Base-by-base conservation (phyloP, 495 filamentous ascomycete species). In the Penicillium pulvis region DNA sequence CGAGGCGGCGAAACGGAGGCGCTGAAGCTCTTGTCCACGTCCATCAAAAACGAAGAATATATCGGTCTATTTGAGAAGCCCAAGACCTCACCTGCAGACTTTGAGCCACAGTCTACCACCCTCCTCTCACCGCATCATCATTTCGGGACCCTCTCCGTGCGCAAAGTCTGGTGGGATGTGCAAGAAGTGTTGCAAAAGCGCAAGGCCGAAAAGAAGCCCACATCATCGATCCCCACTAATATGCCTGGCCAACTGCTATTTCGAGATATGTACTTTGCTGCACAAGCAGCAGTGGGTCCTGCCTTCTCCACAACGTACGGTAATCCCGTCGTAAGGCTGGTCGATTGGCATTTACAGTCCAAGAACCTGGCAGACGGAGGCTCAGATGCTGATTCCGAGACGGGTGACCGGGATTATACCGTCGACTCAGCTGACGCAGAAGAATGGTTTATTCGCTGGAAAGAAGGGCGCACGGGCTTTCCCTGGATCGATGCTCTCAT, bases 221-320 rank as follows among this genome's bases (percentile, higher is more conserved):
- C 75, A 6, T 78, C 82, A 2, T 64, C 75, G 10, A 79, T 84
- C 0, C 87, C 87, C 0, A 83, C 81, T 1, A 87, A 83, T 51
- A 68, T 91, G 4, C 84, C 80, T 3, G 87, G 87, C 14, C 88
- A 91, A 61, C 71, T 90, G 2, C 75, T 89, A 0, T 91, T 91
- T 65, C 76, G 88, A 0, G 88, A 91, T 56, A 91, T 90, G 87
- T 91, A 89, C 71, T 89, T 91, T 57, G 87, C 75, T 33, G 88
- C 88, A 0, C 87, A 91, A 65, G 84, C 87, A 2, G 75, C 78
- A 0, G 71, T 90, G 3, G 87, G 87, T 4, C 74, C 79, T 48
- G 54, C 71, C 1, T 90, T 85, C 60, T 73, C 68, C 5, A 83
- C 83, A 53, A 87, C 83, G 3, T 62, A 79, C 33, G 79, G 80